Evolutionary conservation across 345 rosid genomes (phyloP), one percentile per base, ranked within the genome.

Genomic region (Arabidopsis arenosa): DNA sequence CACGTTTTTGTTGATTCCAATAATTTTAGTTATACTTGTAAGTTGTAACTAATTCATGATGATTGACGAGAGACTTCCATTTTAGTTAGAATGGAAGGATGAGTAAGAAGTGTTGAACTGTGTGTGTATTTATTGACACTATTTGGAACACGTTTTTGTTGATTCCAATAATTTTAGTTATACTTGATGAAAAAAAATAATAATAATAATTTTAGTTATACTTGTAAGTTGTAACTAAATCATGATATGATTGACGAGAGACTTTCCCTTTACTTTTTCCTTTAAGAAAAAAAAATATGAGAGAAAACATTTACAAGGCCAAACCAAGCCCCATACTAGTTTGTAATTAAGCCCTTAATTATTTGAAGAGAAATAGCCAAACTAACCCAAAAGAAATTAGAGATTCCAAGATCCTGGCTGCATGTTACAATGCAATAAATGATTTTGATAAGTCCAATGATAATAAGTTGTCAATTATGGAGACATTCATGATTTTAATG

Each of bases 61-160:
- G 49, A 11, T 12, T 14, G 32, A 28, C 32, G 26, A 23, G 26
- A 23, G 26, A 23, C 13, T 4, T 43, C n/a, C n/a, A n/a, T n/a
- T n/a, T n/a, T n/a, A 23, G 6, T 23, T 49, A 28, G 39, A 71
- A 36, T 14, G 49, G 17, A 47, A 47, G 26, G 17, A 21, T 21
- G 23, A 21, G 23, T 21, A 21, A 21, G 23, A 21, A 21, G 23
- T 61, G 40, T 39, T 72, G 7, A 49, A 37, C 32, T 59, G 26
- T 48, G 58, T 35, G 56, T 71, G 23, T 21, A 60, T 72, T 23
- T 72, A 72, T 72, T 9, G 33, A 68, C 53, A 41, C 45, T 18
- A 4, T 59, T 26, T 55, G 41, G 73, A 52, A 28, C 52, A 41
- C 51, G 49, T 62, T 23, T n/a, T 21, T 39, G 49, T 45, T 45